Evolutionary conservation across 2,329 filamentous ascomycete genomes (phyloP), one percentile per base, ranked within the genome.

Genomic region (Penicillium aurantiogriseum): DNA sequence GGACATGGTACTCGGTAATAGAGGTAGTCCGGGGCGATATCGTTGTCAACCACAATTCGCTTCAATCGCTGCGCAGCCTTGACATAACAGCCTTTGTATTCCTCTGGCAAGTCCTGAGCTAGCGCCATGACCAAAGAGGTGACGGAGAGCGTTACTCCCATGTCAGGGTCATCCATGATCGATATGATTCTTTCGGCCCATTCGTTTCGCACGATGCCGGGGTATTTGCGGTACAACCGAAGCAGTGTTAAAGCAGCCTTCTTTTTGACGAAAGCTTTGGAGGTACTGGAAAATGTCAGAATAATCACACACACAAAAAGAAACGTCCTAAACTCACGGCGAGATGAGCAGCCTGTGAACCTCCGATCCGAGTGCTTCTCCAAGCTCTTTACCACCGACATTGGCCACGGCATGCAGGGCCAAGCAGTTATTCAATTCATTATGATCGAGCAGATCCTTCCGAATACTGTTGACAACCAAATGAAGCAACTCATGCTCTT

Each of bases 1-100:
- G 94, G 94, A 71, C 94, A 99, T 1, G 94, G 94, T n/a, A 99
- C 94, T 71, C 97, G 97, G 81, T 99, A 99, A 79, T 99, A 99
- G 27, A 97, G 85, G 72, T 99, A 99, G 72, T 97, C 94, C 55
- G 86, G 84, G 0, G 91, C 85, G 69, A 91, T 94, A 67, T 99
- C 93, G 62, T 89, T 88, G 66, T 97, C 93, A 27, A 97, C 87
- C 17, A 97, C 83, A 64, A 97, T 90, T 64, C 90, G 88, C 79
- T 96, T 96, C 67, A 99, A 76, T 56, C 92, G 83, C 60, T 91
- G 89, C 0, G 93, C 93, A 33, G 93, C 93, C 77, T 97, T 99
- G 62, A 92, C 88, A 72, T 97, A 97, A 68, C 91, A 91, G 42
- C 92, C 92, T 75, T 89, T 93, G 81, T 97, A 99, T 70, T 92